Evolutionary conservation across 2,329 filamentous ascomycete genomes (phyloP).

Genomic region (Cytospora mali): DNA sequence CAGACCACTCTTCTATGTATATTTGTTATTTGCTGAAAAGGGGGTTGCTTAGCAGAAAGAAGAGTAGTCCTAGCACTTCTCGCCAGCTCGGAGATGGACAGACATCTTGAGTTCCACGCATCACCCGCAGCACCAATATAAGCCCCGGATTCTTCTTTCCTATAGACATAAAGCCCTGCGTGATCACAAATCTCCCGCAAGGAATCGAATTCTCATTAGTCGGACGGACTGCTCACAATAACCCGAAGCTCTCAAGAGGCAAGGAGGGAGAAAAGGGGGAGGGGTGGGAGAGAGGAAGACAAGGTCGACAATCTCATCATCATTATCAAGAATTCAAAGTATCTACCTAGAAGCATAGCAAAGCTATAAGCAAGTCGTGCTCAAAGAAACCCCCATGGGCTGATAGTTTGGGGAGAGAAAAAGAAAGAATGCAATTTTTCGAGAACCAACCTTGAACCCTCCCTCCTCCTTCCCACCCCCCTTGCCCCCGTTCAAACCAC

Average conservation of each 20-base stretch:
- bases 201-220: neutral
- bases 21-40: no score
- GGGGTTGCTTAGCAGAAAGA: neutral
- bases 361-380: neutral
- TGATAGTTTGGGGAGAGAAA: neutral
- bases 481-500: neutral
- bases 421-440: neutral
- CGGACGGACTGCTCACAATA: neutral
- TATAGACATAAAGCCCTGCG: no score
- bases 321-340: neutral
- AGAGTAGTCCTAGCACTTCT: no score
- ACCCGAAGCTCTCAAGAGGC: neutral
- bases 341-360: neutral
- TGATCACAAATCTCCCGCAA: neutral
- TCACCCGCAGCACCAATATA: no score
- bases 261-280: neutral
- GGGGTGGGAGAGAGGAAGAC: neutral
- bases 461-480: no score
- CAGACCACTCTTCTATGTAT: no score
- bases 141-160: no score
- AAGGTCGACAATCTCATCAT: neutral
- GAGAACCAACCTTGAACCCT: neutral
- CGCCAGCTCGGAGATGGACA: no score
- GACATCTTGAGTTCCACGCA: no score
- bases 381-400: neutral